Base-by-base conservation (phyloP, 441 rosid species). In the Melastoma candidum region DNA sequence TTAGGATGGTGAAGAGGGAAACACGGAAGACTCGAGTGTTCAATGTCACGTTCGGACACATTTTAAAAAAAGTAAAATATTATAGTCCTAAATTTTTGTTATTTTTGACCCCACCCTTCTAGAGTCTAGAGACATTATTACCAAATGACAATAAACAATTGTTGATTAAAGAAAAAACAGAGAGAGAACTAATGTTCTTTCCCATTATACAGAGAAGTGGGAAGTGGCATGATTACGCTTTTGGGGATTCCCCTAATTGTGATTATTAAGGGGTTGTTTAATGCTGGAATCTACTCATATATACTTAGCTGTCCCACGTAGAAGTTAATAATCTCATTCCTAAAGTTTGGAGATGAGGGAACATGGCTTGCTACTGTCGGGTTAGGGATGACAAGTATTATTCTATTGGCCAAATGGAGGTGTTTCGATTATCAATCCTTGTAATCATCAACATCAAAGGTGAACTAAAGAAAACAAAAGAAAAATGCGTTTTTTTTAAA, bases 341-440 rank as follows among this genome's bases (percentile, higher is more conserved):
- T 17, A 25, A 44, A 49, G 62, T 49, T 49, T 54, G 48, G 2
- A 49, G 14, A 49, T 43, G 5, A 54, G 61, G 62, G 49, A 58
- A 58, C 62, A 43, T 41, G 24, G 47, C 22, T 25, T 26, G 48
- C 12, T 25, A 45, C 8, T 58, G 62, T 58, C 62, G 62, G 62
- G 54, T 0, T 49, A 58, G 48, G 24, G 39, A 58, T 58, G 47
- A 58, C 62, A 58, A 41, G 54, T 53, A 58, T 29, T 48, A 48
- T 32, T 58, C 36, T 39, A 49, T 11, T 49, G 41, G 22, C 22
- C 41, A 1, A 32, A 32, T 3, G 36, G 36, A 6, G 36, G 41
- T 6, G 41, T 8, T 32, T 32, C 8, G 41, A 32, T 17, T 32
- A 32, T 4, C 41, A 32, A 17, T 17, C 22, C 1, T 4, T 8